These are phyloP conservation scores for Pleurotus cornucopiae DNA, from an alignment of 768 basidiomycete genomes.

Conservation along the genomic window DNA sequence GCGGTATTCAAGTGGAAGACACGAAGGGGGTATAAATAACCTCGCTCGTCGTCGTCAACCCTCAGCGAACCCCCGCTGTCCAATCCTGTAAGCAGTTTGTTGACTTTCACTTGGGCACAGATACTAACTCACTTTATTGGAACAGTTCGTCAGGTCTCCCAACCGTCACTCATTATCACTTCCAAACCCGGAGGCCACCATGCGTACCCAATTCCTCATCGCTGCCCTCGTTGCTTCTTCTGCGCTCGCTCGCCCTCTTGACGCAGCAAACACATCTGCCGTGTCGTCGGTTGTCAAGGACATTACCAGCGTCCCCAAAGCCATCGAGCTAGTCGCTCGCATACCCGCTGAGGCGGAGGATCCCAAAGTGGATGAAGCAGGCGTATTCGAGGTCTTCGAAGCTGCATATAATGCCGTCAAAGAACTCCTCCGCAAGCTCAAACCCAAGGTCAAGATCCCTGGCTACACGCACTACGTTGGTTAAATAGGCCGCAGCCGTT, in stretches of 20 bases:
- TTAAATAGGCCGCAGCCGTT: neutral
- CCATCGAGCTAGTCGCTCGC: neutral
- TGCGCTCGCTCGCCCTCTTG: neutral
- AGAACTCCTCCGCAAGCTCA: neutral
- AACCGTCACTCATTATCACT: neutral
- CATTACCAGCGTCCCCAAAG: neutral
- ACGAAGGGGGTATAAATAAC: neutral
- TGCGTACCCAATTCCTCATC: conserved; percentile 10
- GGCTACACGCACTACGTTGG: conserved; percentile 6
- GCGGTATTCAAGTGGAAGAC: too few relatives aligned
- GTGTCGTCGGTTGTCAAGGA: neutral
- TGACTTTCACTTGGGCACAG: neutral
- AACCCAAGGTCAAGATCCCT: conserved; percentile 3
- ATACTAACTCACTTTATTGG: neutral
- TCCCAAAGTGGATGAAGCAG: neutral
- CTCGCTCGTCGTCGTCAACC: neutral
- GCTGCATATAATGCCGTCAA: conserved; percentile 3
- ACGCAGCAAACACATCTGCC: neutral
- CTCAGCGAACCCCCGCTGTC: neutral
- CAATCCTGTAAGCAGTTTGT: neutral
- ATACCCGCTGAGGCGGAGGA: neutral
- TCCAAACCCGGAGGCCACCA: neutral
- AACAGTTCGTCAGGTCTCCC: neutral
- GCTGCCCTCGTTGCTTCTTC: conserved; percentile 1
- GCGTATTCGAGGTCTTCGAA: neutral